Evolutionary conservation across 2,329 filamentous ascomycete species (phyloP), one percentile per base, ranked within the genome.

Genomic region (Diaporthe sp.): DNA sequence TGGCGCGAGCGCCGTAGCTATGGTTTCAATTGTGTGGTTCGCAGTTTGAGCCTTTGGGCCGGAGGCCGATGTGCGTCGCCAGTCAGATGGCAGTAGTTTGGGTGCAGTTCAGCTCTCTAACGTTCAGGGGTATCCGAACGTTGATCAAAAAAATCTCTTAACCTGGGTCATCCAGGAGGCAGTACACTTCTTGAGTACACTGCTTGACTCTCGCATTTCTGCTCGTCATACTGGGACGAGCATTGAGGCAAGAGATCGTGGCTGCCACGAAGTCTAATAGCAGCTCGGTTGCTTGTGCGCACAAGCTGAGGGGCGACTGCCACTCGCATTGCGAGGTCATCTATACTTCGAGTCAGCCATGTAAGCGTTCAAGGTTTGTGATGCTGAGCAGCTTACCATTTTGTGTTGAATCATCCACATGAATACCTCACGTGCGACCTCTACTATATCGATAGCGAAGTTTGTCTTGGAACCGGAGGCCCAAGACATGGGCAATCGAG

Each of bases 81-180:
- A 3, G 15, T 19, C 0, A 6, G 13, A 8, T 72, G 42, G n/a
- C n/a, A n/a, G n/a, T n/a, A n/a, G n/a, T n/a, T n/a, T n/a, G n/a
- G n/a, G 6, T 55, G 34, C 13, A 19, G 46, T 39, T 68, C 1
- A 37, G 34, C 15, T 6, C 25, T 55, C n/a, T 55, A 37, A 55
- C 65, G 51, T 39, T 42, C 65, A 49, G 9, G 0, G 0, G 4
- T 25, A 1, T 31, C 25, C 17, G 6, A 46, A 51, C 37, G 55
- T 31, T 62, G 62, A 34, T 39, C 46, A 55, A 42, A 22, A 22
- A 57, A 19, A 71, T 62, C 13, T 42, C 53, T 76, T 76, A 74
- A 8, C 75, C 75, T 3, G 75, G 75, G n/a, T 76, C 62, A 17
- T 71, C 57, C 75, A 74, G 75, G 75, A 65, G 71, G 55, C 58